A percentile compares a stretch with the other conserved stretches of the same genome.
These are phyloP conservation scores for Jamesozyma gamospora DNA, from an alignment of 805 yeast species.

Conservation along the genomic window DNA sequence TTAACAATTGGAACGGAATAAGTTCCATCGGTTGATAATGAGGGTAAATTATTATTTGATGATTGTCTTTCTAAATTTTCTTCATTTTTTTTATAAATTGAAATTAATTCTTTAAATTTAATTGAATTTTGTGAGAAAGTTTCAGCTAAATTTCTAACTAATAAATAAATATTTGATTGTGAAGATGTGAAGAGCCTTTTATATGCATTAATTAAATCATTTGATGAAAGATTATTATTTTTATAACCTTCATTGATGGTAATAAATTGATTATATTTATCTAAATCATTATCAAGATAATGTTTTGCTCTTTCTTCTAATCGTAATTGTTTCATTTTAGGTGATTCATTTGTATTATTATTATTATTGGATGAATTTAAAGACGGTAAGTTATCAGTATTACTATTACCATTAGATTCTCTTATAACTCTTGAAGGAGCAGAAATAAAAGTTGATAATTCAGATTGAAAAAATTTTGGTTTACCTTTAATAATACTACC, in stretches of 20 bases:
- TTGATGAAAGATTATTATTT: conserved; percentile 37
- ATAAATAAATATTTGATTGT: conserved; percentile 42
- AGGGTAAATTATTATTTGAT: conserved; percentile 16
- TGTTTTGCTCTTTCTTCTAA: conserved; percentile 81
- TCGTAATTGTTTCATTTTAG: conserved; percentile 46
- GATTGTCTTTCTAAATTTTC: conserved; percentile 13
- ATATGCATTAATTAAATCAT: conserved; percentile 40
- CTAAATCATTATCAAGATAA: conserved; percentile 48
- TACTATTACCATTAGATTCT: conserved; percentile 8
- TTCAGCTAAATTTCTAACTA: conserved; percentile 53
- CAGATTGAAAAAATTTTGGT: conserved; percentile 42
- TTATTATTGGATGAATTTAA: not conserved
- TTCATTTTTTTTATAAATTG: conserved; percentile 24
- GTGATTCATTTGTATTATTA: conserved; percentile 17
- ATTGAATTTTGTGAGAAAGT: conserved; percentile 40
- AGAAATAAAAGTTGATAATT: conserved; percentile 48
- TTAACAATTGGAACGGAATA: conserved; percentile 13
- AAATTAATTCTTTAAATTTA: conserved; percentile 33
- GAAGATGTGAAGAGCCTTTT: conserved; percentile 36
- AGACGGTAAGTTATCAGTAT: conserved; percentile 1
- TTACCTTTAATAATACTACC: conserved; percentile 24
- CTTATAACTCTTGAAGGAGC: conserved; percentile 24
- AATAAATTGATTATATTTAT: conserved; percentile 40
- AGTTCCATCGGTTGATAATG: conserved; percentile 12
- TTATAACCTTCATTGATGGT: conserved; percentile 40